A percentile compares a stretch with the other conserved stretches of the same genome.
Evolutionary conservation across 2,329 filamentous ascomycete species (phyloP).

Genomic region (Neonectria magnoliae): DNA sequence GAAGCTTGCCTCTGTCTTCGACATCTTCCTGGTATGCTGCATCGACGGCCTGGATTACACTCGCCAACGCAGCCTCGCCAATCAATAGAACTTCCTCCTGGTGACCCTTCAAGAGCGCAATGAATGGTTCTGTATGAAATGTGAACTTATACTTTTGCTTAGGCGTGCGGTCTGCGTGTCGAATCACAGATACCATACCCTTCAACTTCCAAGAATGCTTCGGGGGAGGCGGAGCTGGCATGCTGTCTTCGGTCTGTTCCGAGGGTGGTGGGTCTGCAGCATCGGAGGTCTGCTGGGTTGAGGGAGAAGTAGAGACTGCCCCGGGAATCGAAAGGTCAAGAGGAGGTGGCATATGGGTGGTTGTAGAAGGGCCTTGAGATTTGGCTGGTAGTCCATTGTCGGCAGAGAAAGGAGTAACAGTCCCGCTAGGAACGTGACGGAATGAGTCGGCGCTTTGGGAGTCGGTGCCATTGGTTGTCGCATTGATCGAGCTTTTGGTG

Average conservation of each 20-base stretch:
- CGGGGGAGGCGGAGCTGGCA: constrained; percentile 72
- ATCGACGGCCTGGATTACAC: constrained; percentile 89
- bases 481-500: constrained; percentile 44
- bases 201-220: constrained; percentile 99
- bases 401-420: constrained; percentile 45
- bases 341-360: constrained; percentile 49
- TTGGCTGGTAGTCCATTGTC: constrained; percentile 47
- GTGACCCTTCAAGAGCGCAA: constrained; percentile 92
- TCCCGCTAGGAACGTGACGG: constrained; percentile 39
- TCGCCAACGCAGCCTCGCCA: constrained; percentile 87
- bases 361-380: constrained; percentile 48
- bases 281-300: constrained; percentile 45
- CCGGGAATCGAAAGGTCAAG: constrained; percentile 43
- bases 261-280: constrained; percentile 46
- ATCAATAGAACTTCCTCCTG: constrained; percentile 96
- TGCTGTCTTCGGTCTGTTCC: constrained; percentile 46
- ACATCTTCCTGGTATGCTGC: constrained; percentile 79
- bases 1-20: constrained; percentile 90
- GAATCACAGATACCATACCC: constrained; percentile 94
- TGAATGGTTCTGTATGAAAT: constrained; percentile 95
- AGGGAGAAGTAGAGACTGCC: constrained; percentile 44
- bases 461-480: constrained; percentile 35
- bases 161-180: constrained; percentile 95
- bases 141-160: constrained; percentile 99
- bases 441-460: constrained; percentile 39